Conservation (phyloP, 1,284 basidiomycete genomes). For the Ustilago esculenta region DNA sequence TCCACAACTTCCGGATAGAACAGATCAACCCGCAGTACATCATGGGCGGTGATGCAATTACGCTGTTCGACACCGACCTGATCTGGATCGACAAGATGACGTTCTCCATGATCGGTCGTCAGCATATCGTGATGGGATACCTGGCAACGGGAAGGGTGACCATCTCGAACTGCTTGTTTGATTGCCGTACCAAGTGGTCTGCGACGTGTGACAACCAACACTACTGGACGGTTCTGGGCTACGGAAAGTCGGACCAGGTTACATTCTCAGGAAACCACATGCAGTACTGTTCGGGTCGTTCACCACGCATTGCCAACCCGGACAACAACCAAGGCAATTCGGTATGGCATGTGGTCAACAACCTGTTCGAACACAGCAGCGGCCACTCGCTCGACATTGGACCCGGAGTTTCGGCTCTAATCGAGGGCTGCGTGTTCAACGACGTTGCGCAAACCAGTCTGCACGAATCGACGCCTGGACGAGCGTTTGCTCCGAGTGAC, state of each 20-base stretch:
- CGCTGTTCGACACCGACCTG: conserved; percentile 35
- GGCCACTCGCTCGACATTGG: conserved; percentile 41
- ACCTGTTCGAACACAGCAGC: conserved; percentile 17
- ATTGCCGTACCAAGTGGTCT: conserved; percentile 38
- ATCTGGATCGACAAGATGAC: conserved; percentile 60
- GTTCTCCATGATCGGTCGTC: conserved; percentile 37
- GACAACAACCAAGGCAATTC: conserved; percentile 7
- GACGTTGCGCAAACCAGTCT: conserved; percentile 33
- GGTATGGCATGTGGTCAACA: conserved; percentile 43
- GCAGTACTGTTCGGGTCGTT: conserved; percentile 42
- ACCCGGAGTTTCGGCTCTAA: conserved; percentile 16
- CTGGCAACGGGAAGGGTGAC: conserved; percentile 16
- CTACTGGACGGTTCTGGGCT: conserved; percentile 45
- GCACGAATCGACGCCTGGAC: conserved; percentile 20
- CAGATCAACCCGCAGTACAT: conserved; percentile 32
- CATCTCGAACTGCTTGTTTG: conserved; percentile 39
- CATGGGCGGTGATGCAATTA: conserved; percentile 60
- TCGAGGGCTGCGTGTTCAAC: conserved; percentile 46
- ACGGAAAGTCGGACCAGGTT: conserved; percentile 35
- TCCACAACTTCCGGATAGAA: conserved; percentile 66
- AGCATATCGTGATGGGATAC: conserved; percentile 43
- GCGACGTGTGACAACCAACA: conserved; percentile 39
- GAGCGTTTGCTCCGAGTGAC: conserved; percentile 28
- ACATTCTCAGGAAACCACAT: conserved; percentile 37
- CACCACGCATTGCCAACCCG: conserved; percentile 32